Evolutionary conservation across 1,284 basidiomycete species (phyloP).

Genomic region (Xanthoconium separans): DNA sequence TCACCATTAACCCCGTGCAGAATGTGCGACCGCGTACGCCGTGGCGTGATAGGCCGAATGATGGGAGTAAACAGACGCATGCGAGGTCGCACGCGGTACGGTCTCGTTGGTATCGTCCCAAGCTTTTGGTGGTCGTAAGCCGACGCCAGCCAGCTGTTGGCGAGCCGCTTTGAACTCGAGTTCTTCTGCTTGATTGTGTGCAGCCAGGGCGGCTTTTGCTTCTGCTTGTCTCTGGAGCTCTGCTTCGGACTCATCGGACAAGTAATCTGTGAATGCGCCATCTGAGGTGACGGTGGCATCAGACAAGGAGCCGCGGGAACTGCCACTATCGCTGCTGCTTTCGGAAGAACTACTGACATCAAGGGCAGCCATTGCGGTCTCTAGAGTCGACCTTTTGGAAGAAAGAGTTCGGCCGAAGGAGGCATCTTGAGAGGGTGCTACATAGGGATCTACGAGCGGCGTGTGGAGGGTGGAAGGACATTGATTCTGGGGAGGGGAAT

Average conservation of each 20-base stretch:
- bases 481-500: constrained; percentile 19
- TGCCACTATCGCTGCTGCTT: constrained; percentile 59
- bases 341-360: constrained; percentile 37
- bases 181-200: constrained; percentile 78
- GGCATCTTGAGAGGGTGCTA: constrained; percentile 23
- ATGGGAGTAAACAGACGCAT: constrained; percentile 27
- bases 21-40: constrained; percentile 29
- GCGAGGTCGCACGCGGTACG: constrained; percentile 28
- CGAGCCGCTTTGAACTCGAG: constrained; percentile 75
- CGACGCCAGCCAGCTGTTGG: constrained; percentile 69
- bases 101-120: constrained; percentile 64
- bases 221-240: constrained; percentile 81
- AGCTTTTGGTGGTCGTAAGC: constrained; percentile 68
- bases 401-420: constrained; percentile 25
- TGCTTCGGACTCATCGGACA: constrained; percentile 81
- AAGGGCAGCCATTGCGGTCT: constrained; percentile 38
- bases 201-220: constrained; percentile 65
- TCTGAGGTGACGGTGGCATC: constrained; percentile 78
- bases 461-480: constrained; percentile 21
- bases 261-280: constrained; percentile 79
- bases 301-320: constrained; percentile 52
- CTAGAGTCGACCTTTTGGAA: constrained; percentile 37
- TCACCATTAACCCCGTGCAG: constrained; percentile 28
- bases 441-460: constrained; percentile 18
- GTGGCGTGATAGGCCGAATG: constrained; percentile 31